Base-by-base conservation (phyloP, 306 rosid species). In the Cicer pinnatifidum region DNA sequence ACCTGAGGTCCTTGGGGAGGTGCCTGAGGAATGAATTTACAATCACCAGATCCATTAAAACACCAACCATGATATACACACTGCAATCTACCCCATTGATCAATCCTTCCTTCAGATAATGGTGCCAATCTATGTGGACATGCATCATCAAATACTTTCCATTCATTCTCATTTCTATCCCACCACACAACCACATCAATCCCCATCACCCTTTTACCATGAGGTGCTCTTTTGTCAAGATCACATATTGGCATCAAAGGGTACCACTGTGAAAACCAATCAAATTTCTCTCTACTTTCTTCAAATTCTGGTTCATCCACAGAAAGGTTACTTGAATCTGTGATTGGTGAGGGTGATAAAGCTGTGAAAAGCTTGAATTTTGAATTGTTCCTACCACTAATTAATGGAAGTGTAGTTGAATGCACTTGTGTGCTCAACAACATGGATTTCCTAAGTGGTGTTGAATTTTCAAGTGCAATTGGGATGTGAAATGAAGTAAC, bases 61-160 rank as follows among this genome's bases (percentile, higher is more conserved):
- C 98, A 93, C 97, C 96, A 93, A 23, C 98, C 98, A 83, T 93
- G 97, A 62, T 93, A 93, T 33, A 93, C 98, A 76, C 98, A 93
- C 78, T 91, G 98, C 82, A 91, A 78, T 68, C 98, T 82, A 0
- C 98, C 98, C 97, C 93, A 88, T 50, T 85, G 93, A 83, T 93
- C 98, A 75, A 93, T 93, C 78, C 98, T 83, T 46, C 97, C 98
- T 71, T 93, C 98, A 66, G 96, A 93, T 48, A 93, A 84, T 1
- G 98, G 98, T 8, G 98, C 98, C 80, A 93, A 71, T 41, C 98
- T 84, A 78, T 93, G 98, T 54, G 98, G 98, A 83, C 98, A 93
- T 0, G 75, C 54, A 82, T 93, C 98, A 69, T 93, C 88, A 79
- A 91, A 89, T 77, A 93, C 98, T 84, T 88, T 78, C 98, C 98